Evolutionary conservation across 75 land plant species (phyloP).

Genomic region (Azolla pinnata): DNA sequence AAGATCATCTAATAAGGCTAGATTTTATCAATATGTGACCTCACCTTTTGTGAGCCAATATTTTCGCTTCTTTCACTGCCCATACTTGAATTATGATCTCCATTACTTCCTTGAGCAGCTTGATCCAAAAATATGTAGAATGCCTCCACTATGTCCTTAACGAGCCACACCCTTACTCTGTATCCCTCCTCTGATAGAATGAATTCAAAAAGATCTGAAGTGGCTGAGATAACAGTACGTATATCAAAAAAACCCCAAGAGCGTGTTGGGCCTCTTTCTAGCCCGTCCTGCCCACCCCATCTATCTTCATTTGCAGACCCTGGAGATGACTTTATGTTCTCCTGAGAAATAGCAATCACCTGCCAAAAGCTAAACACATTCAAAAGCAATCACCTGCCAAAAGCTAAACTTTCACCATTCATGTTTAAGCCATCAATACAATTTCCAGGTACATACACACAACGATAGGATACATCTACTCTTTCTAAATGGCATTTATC

Average conservation of each 20-base stretch:
- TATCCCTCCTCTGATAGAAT: constrained; percentile 62
- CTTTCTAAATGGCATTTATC: no score
- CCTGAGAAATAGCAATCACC: constrained; percentile 4
- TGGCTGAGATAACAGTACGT: constrained; percentile 65
- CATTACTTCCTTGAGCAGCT: constrained; percentile 21
- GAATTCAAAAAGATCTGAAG: constrained; percentile 60
- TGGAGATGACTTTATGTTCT: not conserved
- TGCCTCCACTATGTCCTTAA: constrained; percentile 56
- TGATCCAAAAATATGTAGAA: constrained; percentile 39
- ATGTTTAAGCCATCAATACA: not conserved
- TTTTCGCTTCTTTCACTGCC: constrained; percentile 5
- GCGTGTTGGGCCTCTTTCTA: constrained; percentile 9
- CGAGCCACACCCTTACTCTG: constrained; percentile 56
- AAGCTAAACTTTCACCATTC: not conserved
- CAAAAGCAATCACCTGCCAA: not conserved
- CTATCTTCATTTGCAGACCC: not conserved
- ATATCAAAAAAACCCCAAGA: constrained; percentile 63
- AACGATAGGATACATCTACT: no score
- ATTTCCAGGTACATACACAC: no score
- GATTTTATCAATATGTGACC: no score
- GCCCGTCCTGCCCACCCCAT: constrained; percentile 7
- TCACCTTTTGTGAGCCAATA: not conserved
- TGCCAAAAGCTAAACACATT: not conserved
- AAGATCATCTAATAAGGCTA: no score
- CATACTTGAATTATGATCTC: constrained; percentile 8